These are phyloP conservation scores for Epichloe gansuensis DNA, from an alignment of 2,329 filamentous ascomycete species.

Conservation along the genomic window DNA sequence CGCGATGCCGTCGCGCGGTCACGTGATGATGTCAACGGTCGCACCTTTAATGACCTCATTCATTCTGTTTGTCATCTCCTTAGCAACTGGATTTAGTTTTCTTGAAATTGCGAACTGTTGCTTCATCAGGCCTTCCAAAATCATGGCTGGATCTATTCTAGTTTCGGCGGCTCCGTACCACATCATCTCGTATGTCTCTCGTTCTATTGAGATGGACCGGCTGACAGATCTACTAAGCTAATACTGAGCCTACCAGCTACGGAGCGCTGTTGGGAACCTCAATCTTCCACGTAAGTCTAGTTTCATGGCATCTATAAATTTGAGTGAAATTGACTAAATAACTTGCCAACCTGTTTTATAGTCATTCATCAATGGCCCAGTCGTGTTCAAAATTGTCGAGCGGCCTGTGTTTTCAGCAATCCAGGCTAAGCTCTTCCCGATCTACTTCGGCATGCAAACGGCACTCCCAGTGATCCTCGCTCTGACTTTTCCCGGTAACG, in stretches of 20 bases:
- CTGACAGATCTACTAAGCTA: constrained; percentile 7
- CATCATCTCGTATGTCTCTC: constrained; percentile 50
- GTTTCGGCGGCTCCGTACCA: constrained; percentile 61
- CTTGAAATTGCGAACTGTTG: background rate
- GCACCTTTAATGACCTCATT: constrained; percentile 5
- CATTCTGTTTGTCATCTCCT: background rate
- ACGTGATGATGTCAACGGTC: constrained; percentile 15
- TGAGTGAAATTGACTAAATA: background rate
- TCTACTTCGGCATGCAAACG: constrained; percentile 81
- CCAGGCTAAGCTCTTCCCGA: constrained; percentile 69
- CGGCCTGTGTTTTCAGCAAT: constrained; percentile 70
- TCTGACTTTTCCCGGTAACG: constrained; percentile 64
- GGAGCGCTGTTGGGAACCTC: constrained; percentile 77
- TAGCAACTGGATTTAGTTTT: background rate
- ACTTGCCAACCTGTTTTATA: constrained; percentile 15
- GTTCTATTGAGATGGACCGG: background rate
- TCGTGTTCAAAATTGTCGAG: constrained; percentile 65
- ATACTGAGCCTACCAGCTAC: constrained; percentile 45
- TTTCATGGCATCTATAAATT: background rate
- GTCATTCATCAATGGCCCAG: constrained; percentile 63
- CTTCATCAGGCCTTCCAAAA: background rate
- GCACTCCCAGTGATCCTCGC: constrained; percentile 59
- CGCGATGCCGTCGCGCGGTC: constrained; percentile 18
- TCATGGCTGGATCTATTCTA: constrained; percentile 39
- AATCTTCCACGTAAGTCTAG: constrained; percentile 57